A percentile compares a stretch with the other conserved stretches of the same genome.
These are phyloP conservation scores for Aspergillus sp. DNA, from an alignment of 2,329 filamentous ascomycete species.

Conservation along the genomic window DNA sequence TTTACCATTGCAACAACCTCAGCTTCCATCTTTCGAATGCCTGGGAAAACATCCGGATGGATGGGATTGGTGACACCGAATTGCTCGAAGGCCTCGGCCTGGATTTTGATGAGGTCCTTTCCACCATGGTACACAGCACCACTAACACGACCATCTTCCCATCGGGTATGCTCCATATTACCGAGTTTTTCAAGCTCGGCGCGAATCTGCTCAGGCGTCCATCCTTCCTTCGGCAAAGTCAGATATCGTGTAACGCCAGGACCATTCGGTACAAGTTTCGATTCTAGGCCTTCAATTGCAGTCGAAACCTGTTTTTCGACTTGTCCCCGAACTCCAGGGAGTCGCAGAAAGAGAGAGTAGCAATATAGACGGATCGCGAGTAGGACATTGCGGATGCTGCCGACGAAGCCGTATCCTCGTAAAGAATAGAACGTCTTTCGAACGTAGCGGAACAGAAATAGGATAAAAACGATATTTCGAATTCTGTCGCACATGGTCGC, in stretches of 20 bases:
- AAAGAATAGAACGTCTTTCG: constrained; percentile 80
- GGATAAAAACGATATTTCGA: constrained; percentile 82
- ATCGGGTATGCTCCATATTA: constrained; percentile 87
- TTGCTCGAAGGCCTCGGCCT: constrained; percentile 88
- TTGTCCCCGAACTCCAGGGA: constrained; percentile 81
- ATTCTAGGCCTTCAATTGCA: constrained; percentile 75
- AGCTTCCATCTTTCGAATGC: constrained; percentile 98
- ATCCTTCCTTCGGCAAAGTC: constrained; percentile 77
- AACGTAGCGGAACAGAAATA: constrained; percentile 82
- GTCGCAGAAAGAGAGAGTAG: constrained; percentile 81
- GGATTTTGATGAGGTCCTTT: constrained; percentile 73
- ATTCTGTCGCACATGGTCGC: constrained; percentile 52
- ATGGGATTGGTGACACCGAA: constrained; percentile 97
- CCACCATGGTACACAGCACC: constrained; percentile 97
- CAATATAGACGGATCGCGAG: constrained; percentile 67
- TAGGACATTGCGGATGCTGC: constrained; percentile 75
- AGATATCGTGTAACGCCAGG: constrained; percentile 72
- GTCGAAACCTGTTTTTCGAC: constrained; percentile 83
- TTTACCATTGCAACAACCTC: constrained; percentile 93
- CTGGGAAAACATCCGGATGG: constrained; percentile 96
- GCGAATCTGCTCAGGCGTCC: constrained; percentile 74
- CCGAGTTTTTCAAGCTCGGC: constrained; percentile 77
- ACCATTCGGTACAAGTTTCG: constrained; percentile 75
- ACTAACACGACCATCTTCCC: constrained; percentile 94
- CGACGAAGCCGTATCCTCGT: constrained; percentile 82